Conservation (phyloP, 305 asterid genomes). For the Fraxinus sp. region DNA sequence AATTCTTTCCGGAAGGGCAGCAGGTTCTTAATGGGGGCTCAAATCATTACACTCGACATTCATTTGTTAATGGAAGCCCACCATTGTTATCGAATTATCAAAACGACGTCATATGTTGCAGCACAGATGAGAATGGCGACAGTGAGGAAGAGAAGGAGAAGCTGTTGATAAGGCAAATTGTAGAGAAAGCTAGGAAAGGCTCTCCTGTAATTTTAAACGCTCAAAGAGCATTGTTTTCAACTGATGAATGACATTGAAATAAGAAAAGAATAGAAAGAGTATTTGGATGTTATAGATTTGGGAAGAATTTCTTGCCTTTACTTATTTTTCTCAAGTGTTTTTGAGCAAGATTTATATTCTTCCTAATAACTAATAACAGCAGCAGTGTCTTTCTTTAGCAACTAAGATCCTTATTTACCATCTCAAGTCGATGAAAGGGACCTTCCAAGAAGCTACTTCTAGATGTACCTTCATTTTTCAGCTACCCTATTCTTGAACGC, state of each 20-base stretch:
- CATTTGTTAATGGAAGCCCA: not conserved
- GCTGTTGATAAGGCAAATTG: constrained; percentile 71
- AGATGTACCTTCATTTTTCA: not conserved
- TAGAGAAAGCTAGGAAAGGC: constrained; percentile 80
- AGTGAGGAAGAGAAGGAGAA: constrained; percentile 71
- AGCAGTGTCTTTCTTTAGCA: not conserved
- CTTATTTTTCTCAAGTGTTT: not conserved
- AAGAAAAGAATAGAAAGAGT: not conserved
- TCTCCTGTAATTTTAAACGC: constrained; percentile 84
- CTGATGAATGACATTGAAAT: constrained; percentile 29
- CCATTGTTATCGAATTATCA: not conserved
- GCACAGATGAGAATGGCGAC: constrained; percentile 28
- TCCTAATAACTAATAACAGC: not conserved
- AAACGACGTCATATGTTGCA: constrained; percentile 11
- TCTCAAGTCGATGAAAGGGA: not conserved
- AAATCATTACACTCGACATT: constrained; percentile 11
- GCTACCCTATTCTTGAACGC: not conserved
- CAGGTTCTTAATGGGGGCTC: constrained; percentile 21
- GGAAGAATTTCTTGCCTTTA: not conserved
- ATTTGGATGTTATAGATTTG: not conserved
- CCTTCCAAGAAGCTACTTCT: not conserved
- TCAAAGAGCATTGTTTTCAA: constrained; percentile 56
- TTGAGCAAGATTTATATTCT: not conserved
- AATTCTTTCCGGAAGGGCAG: constrained; percentile 19
- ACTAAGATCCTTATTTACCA: not conserved